Percentiles rank a stretch among this genome's conserved stretches.
Evolutionary conservation across 441 rosid genomes (phyloP).

Genomic region (Cnidoscolus chayamansa): DNA sequence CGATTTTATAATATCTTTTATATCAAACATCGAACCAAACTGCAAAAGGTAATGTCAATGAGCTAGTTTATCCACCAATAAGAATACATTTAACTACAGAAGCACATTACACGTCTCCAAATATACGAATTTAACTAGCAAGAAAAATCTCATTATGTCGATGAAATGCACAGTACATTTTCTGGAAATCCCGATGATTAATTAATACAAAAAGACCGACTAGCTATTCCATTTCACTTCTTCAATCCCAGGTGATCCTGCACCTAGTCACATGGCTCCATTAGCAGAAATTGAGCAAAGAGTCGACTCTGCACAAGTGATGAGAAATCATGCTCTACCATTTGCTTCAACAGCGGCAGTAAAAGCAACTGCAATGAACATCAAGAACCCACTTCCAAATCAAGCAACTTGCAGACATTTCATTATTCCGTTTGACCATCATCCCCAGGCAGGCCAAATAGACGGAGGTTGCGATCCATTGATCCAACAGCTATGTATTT

Average conservation of each 20-base stretch:
- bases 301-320: background rate
- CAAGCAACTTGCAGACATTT: conserved; percentile 6
- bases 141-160: background rate
- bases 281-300: background rate
- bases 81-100: background rate
- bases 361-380: conserved; percentile 6
- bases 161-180: background rate
- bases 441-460: conserved; percentile 72
- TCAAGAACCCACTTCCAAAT: conserved; percentile 5
- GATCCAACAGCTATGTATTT: conserved; percentile 90
- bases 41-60: background rate
- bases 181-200: conserved; percentile 1
- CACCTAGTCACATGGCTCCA: background rate
- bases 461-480: conserved; percentile 92
- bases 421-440: conserved; percentile 51
- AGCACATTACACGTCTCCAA: background rate
- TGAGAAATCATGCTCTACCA: conserved; percentile 7
- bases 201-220: background rate
- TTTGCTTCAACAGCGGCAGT: conserved; percentile 8
- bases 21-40: background rate
- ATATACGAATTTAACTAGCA: background rate
- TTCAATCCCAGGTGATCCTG: background rate
- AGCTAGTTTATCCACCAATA: background rate
- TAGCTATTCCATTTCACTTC: conserved; percentile 6
- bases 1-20: background rate